Evolutionary conservation across 176 grass and related monocot species (phyloP).

Genomic region (Echinochloa phyllopogon): DNA sequence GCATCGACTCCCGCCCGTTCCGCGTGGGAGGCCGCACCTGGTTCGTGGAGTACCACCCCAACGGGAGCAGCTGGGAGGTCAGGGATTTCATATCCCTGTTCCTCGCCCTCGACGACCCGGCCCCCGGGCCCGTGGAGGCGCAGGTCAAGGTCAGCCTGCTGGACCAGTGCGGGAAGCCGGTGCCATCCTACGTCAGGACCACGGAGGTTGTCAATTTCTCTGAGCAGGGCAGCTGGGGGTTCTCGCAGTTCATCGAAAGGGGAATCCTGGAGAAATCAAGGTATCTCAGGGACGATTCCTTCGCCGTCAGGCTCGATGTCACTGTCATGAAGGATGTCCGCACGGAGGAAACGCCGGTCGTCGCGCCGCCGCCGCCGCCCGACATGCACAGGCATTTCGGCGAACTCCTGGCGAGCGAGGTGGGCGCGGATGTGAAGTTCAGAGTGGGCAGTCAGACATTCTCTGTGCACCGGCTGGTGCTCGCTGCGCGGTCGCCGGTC

Average conservation of each 20-base stretch:
- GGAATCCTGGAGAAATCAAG: conserved; percentile 25
- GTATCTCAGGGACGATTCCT: conserved; percentile 37
- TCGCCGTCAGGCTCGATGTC: conserved; percentile 27
- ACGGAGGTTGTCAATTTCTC: neutral
- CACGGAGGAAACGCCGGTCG: neutral
- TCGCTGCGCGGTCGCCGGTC: conserved; percentile 51
- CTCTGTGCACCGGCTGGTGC: conserved; percentile 45
- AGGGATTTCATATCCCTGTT: conserved; percentile 27
- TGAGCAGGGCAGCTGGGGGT: neutral
- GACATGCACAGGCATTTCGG: conserved; percentile 42
- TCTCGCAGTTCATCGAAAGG: neutral
- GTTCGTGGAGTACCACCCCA: conserved; percentile 24
- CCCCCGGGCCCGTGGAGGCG: neutral
- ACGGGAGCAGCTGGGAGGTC: neutral
- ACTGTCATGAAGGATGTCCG: neutral
- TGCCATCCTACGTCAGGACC: neutral
- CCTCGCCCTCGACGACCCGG: neutral
- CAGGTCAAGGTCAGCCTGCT: conserved; percentile 22
- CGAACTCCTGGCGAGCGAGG: conserved; percentile 31
- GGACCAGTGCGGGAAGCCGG: neutral
- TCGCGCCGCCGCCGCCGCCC: conserved; percentile 26
- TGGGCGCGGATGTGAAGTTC: conserved; percentile 48
- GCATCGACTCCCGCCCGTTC: conserved; percentile 8
- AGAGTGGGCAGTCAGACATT: conserved; percentile 37
- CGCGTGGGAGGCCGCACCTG: conserved; percentile 21